A percentile compares a stretch with the other conserved stretches of the same genome.
phyloP scores from a whole-genome alignment of 108 stramenopile species.

The Aurantiochytrium sp. region DNA sequence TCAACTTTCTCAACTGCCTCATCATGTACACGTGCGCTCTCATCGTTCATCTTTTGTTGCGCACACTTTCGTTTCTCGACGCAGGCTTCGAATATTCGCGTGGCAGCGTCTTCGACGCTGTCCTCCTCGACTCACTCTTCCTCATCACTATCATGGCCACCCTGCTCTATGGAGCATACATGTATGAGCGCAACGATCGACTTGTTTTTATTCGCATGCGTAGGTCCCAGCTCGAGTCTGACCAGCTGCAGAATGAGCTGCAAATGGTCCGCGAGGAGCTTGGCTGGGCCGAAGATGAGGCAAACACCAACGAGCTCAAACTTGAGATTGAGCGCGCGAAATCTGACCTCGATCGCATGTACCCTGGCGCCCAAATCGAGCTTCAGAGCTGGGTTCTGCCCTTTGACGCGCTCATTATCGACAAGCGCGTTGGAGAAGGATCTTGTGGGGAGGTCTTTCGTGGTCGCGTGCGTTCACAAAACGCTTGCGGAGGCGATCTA shows the following conservation, averaged over 20 bases:
- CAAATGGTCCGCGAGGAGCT: constrained; percentile 3
- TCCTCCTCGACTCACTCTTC: background rate
- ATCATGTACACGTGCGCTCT: background rate
- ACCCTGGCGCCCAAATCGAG: background rate
- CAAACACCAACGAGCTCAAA: constrained; percentile 3
- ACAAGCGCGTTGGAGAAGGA: background rate
- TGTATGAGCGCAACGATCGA: constrained; percentile 16
- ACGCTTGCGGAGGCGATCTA: background rate
- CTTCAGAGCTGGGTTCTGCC: background rate
- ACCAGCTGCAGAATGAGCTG: background rate
- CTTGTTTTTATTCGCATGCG: constrained; percentile 1
- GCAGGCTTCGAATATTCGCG: background rate
- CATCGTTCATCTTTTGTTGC: background rate
- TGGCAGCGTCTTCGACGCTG: background rate
- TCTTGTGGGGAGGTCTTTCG: background rate
- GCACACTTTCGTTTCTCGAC: background rate
- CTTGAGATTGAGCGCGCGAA: constrained; percentile 11
- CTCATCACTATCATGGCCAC: background rate
- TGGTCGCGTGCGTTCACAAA: background rate
- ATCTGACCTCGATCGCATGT: background rate
- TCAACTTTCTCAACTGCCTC: background rate
- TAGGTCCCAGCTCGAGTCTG: background rate
- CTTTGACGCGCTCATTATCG: background rate
- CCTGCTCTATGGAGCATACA: background rate
- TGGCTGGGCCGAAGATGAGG: background rate